Percentiles rank a stretch among this genome's conserved stretches.
Conservation (phyloP, 2,329 filamentous ascomycete species). For the Acephala macrosclerotiorum region DNA sequence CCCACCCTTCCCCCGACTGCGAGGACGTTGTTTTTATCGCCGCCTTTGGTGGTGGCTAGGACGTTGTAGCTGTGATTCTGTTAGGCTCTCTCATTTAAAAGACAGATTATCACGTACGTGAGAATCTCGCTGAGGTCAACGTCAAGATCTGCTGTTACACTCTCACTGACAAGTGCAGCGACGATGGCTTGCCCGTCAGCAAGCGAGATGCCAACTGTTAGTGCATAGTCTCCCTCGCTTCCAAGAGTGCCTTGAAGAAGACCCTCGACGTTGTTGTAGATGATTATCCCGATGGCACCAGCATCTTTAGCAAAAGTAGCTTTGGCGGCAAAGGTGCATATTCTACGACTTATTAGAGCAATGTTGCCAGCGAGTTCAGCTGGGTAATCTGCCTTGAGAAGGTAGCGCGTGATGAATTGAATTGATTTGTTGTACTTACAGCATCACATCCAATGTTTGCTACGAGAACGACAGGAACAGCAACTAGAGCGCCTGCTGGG, state of each 20-base stretch:
- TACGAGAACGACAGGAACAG: conserved; percentile 27
- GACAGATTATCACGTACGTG: conserved; percentile 8
- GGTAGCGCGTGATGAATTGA: neutral
- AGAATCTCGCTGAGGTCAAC: conserved; percentile 11
- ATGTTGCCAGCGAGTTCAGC: conserved; percentile 65
- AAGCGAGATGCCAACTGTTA: conserved; percentile 55
- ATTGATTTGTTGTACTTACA: conserved; percentile 13
- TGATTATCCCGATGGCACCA: conserved; percentile 72
- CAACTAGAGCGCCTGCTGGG: conserved; percentile 16
- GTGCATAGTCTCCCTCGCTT: conserved; percentile 54
- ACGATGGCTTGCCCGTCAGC: conserved; percentile 42
- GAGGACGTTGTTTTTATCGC: conserved; percentile 68
- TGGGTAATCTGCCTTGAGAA: conserved; percentile 65
- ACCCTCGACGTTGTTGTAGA: conserved; percentile 74
- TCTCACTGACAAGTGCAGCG: conserved; percentile 15
- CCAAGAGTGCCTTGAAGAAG: conserved; percentile 73
- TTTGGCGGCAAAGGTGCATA: conserved; percentile 75
- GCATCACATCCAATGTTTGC: conserved; percentile 35
- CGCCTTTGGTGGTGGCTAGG: conserved; percentile 64
- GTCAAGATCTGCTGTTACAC: conserved; percentile 21
- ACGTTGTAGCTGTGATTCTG: conserved; percentile 53
- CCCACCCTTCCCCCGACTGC: conserved; percentile 52
- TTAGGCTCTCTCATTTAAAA: neutral
- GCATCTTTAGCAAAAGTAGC: conserved; percentile 70
- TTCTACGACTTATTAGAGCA: conserved; percentile 74